These are phyloP conservation scores for Alternaria angustiovoidea DNA, from an alignment of 2,329 filamentous ascomycete species.

Conservation along the genomic window DNA sequence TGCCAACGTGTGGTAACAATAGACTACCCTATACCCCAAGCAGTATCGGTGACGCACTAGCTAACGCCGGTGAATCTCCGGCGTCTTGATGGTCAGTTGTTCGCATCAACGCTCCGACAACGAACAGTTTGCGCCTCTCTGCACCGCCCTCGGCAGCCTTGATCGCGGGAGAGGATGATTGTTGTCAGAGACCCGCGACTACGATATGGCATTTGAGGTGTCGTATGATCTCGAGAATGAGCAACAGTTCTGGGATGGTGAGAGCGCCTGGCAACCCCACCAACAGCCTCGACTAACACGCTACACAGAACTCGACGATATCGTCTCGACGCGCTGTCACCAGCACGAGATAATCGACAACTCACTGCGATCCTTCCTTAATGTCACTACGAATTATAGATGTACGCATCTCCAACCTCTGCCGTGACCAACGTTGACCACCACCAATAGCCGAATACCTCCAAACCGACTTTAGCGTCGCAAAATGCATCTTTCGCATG, in stretches of 20 bases:
- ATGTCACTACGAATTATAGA: conserved; percentile 77
- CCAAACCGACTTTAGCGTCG: conserved; percentile 79
- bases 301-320: conserved; percentile 69
- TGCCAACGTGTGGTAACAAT: conserved; percentile 1
- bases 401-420: conserved; percentile 50
- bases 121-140: conserved; percentile 30
- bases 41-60: conserved; percentile 34
- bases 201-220: conserved; percentile 72
- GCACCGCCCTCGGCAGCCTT: conserved; percentile 27
- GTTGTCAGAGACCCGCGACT: conserved; percentile 44
- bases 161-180: conserved; percentile 48
- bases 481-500: conserved; percentile 80
- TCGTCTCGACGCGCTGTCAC: conserved; percentile 66
- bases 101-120: conserved; percentile 32
- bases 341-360: conserved; percentile 80
- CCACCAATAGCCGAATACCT: conserved; percentile 69
- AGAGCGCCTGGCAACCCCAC: conserved; percentile 47
- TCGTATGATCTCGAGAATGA: conserved; percentile 76
- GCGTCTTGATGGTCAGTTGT: conserved; percentile 23
- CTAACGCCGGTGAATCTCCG: conserved; percentile 31
- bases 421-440: conserved; percentile 29
- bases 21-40: conserved; percentile 19
- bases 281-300: conserved; percentile 31
- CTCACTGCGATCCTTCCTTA: conserved; percentile 82
- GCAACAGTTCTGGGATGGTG: conserved; percentile 90